Conservation (phyloP, 495 filamentous ascomycete genomes). For the Lophiotrema nucula region DNA sequence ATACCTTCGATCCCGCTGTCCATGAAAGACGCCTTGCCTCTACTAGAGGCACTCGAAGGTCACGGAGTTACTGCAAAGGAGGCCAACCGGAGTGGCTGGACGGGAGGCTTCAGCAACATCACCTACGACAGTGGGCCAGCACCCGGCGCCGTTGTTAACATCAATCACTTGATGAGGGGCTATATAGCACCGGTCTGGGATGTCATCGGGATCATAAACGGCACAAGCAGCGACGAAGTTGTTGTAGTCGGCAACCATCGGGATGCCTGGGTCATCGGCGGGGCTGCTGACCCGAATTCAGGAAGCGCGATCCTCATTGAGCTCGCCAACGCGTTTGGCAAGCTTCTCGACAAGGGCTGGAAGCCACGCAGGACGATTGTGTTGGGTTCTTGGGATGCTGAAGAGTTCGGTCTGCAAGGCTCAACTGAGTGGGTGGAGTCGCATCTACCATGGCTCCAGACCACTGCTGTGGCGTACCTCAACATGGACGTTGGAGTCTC, state of each 20-base stretch:
- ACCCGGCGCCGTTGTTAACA: conserved; percentile 24
- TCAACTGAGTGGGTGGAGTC: conserved; percentile 32
- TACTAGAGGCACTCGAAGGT: conserved; percentile 37
- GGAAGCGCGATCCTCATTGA: conserved; percentile 27
- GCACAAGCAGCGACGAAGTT: conserved; percentile 36
- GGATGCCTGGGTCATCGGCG: conserved; percentile 29
- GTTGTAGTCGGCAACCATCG: conserved; percentile 29
- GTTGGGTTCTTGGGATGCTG: conserved; percentile 25
- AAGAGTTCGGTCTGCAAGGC: conserved; percentile 30
- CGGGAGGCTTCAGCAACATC: conserved; percentile 34
- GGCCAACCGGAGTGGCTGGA: conserved; percentile 36
- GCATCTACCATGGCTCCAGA: conserved; percentile 27
- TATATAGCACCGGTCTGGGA: conserved; percentile 38
- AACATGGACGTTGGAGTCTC: conserved; percentile 62
- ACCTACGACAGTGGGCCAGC: conserved; percentile 38
- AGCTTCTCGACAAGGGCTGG: conserved; percentile 23
- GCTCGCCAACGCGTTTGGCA: conserved; percentile 23
- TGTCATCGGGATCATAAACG: conserved; percentile 40
- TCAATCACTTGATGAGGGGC: conserved; percentile 35
- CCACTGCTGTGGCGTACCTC: conserved; percentile 55
- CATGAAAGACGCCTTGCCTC: conserved; percentile 35
- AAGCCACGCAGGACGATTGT: conserved; percentile 28
- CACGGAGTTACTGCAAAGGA: conserved; percentile 35
- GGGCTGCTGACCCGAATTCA: conserved; percentile 25
- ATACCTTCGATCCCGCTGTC: conserved; percentile 41